phyloP scores from a whole-genome alignment of 2,329 filamentous ascomycete genomes.

The Talaromyces marneffei region DNA sequence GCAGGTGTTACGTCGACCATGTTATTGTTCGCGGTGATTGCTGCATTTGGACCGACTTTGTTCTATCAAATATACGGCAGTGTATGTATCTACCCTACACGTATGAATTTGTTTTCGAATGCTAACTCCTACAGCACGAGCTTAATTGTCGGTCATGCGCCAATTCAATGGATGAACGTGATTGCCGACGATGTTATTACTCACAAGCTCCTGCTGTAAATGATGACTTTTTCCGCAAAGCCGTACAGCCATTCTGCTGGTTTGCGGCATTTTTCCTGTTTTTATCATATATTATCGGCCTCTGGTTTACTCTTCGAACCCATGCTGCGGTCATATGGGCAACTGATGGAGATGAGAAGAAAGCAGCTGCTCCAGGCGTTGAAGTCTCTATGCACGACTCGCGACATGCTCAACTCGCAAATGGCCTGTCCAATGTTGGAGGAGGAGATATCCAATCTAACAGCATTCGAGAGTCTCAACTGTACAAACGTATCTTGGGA shows the following conservation, averaged over 20 bases:
- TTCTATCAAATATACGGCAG: conserved; percentile 99
- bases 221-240: conserved; percentile 83
- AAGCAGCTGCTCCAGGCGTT: conserved; percentile 35
- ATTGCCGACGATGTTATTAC: conserved; percentile 92
- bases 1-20: conserved; percentile 97
- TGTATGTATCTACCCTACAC: conserved; percentile 42
- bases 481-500: conserved; percentile 89
- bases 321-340: conserved; percentile 98
- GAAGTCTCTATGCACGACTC: conserved; percentile 32
- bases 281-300: conserved; percentile 83
- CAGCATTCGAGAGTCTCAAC: conserved; percentile 77
- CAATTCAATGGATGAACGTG: conserved; percentile 50
- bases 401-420: conserved; percentile 27
- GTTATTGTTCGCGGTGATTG: conserved; percentile 92
- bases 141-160: conserved; percentile 69
- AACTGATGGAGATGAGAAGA: conserved; percentile 72
- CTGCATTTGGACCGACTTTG: conserved; percentile 87
- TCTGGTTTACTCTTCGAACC: conserved; percentile 92
- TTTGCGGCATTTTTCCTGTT: conserved; percentile 80
- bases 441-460: conserved; percentile 42
- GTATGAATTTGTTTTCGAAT: neutral
- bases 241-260: conserved; percentile 90
- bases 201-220: conserved; percentile 77
- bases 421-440: conserved; percentile 28
- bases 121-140: conserved; percentile 61